These are phyloP conservation scores for Gremmenia infestans DNA, from an alignment of 2,329 filamentous ascomycete genomes.

Conservation along the genomic window DNA sequence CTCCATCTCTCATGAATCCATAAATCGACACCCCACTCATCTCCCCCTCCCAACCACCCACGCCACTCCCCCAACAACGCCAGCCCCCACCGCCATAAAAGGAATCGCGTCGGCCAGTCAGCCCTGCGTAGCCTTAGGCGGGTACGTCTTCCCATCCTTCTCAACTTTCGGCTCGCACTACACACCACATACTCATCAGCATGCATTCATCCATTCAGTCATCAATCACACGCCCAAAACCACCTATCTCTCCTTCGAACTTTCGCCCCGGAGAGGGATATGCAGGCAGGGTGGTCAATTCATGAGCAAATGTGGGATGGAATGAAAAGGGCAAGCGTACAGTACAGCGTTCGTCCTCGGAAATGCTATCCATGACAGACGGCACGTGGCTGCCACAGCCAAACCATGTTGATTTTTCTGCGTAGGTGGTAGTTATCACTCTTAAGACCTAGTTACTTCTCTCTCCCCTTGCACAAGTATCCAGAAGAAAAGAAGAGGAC, in stretches of 20 bases:
- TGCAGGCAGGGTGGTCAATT: not conserved
- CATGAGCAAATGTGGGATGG: not conserved
- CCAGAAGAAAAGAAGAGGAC: too few relatives aligned
- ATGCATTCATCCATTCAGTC: too few relatives aligned
- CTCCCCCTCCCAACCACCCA: not conserved
- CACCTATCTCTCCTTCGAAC: not conserved
- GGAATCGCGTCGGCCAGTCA: constrained; percentile 14
- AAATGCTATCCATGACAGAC: constrained; percentile 47
- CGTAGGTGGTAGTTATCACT: not conserved
- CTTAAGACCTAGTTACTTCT: not conserved
- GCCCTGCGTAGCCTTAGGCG: constrained; percentile 41
- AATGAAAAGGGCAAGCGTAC: constrained; percentile 8
- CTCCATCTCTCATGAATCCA: not conserved
- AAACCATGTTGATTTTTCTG: constrained; percentile 48
- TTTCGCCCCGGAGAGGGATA: not conserved
- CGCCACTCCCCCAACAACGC: not conserved
- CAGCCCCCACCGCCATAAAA: not conserved
- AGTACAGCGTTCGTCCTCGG: constrained; percentile 46
- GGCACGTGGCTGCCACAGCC: constrained; percentile 48
- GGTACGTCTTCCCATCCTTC: constrained; percentile 46
- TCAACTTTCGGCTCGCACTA: constrained; percentile 45
- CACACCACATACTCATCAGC: not conserved
- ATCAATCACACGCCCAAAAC: not conserved
- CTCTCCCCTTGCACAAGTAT: too few relatives aligned
- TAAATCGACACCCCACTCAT: not conserved